Percentiles rank a stretch among this genome's conserved stretches.
Evolutionary conservation across 129 eudicot genomes (phyloP).

Genomic region (Helichrysum umbraculigerum): DNA sequence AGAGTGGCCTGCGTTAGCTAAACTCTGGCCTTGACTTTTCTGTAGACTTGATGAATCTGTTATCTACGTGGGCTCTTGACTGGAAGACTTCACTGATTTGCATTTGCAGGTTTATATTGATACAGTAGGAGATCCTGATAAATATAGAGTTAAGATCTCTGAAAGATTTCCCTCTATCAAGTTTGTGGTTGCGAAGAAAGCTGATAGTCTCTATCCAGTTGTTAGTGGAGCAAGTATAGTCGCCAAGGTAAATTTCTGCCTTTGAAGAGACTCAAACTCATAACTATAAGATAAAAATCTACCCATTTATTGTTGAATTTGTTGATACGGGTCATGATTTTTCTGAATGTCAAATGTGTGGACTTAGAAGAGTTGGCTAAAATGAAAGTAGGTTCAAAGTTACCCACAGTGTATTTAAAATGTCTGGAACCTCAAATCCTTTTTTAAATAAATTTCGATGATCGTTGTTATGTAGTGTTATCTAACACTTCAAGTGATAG

Average conservation of each 20-base stretch:
- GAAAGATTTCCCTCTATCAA: constrained; percentile 76
- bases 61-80: constrained; percentile 5
- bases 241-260: constrained; percentile 68
- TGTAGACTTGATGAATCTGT: not conserved
- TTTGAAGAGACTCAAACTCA: constrained; percentile 10
- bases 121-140: constrained; percentile 94
- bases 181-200: constrained; percentile 96
- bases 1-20: not conserved
- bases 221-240: constrained; percentile 99
- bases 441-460: not conserved
- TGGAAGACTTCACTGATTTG: not conserved
- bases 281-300: not conserved
- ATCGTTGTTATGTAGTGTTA: not conserved
- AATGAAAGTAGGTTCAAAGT: not conserved
- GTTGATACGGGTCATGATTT: not conserved
- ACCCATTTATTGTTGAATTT: not conserved
- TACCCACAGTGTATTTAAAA: not conserved
- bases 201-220: constrained; percentile 98
- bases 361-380: not conserved
- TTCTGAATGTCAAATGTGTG: not conserved
- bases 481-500: not conserved
- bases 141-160: constrained; percentile 71
- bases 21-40: not conserved
- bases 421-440: not conserved
- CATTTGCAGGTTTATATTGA: constrained; percentile 78